A percentile compares a stretch with the other conserved stretches of the same genome.
These are phyloP conservation scores for Wallacemonas sp. DNA, from an alignment of 208 protist genomes.

Conservation along the genomic window DNA sequence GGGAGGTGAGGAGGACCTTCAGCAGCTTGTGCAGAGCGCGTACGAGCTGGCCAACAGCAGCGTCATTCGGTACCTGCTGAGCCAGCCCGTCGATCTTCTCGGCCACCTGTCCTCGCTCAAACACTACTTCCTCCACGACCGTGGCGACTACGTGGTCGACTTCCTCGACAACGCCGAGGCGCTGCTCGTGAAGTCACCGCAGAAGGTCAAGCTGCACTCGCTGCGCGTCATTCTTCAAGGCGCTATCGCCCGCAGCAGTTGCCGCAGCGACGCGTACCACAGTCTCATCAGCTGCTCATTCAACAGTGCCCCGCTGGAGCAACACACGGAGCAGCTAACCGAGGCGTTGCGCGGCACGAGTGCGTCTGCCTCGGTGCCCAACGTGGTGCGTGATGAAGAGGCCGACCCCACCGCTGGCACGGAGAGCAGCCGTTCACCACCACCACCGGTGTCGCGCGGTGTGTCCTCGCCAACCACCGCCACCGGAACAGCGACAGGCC, in stretches of 20 bases:
- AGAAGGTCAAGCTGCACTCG: conserved; percentile 77
- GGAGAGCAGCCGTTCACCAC: too few species aligned
- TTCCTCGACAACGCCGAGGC: conserved; percentile 84
- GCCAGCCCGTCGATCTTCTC: conserved; percentile 69
- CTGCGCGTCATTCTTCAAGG: conserved; percentile 79
- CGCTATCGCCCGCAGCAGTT: conserved; percentile 70
- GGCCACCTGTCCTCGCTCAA: conserved; percentile 79
- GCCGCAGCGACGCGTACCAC: conserved; percentile 67
- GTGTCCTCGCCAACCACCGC: too few species aligned
- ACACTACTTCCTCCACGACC: conserved; percentile 78
- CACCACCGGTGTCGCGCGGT: too few species aligned
- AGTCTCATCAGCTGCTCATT: conserved; percentile 77
- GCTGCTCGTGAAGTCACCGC: conserved; percentile 55
- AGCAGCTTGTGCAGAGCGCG: conserved; percentile 70
- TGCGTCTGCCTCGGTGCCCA: not conserved
- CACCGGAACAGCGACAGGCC: not conserved
- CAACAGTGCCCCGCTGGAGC: conserved; percentile 51
- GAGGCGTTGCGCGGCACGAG: not conserved
- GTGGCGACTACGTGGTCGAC: conserved; percentile 82
- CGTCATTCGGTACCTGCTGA: conserved; percentile 78
- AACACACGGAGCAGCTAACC: conserved; percentile 32
- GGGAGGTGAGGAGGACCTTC: conserved; percentile 64
- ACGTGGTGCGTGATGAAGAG: not conserved
- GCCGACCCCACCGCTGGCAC: not conserved
- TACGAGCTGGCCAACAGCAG: conserved; percentile 74